phyloP scores from a whole-genome alignment of 2,329 filamentous ascomycete genomes.

The Phialocephala sp. region DNA sequence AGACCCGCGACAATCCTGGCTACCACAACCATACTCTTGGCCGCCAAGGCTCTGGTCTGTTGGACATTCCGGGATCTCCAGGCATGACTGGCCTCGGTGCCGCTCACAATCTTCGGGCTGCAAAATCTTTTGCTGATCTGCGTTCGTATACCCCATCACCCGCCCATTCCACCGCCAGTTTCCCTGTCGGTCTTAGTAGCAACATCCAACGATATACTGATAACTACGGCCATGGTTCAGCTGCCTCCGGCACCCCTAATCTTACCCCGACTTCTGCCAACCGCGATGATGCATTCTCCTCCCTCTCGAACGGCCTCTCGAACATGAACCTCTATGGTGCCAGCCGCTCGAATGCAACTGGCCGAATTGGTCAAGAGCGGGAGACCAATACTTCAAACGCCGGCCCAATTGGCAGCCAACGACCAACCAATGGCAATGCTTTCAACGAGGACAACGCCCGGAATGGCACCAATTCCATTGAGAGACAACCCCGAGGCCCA shows the following conservation, averaged over 20 bases:
- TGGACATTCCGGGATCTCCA: conserved; percentile 85
- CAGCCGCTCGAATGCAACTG: conserved; percentile 38
- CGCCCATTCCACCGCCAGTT: conserved; percentile 86
- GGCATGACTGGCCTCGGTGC: conserved; percentile 66
- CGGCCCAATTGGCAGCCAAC: conserved; percentile 70
- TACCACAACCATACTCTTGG: conserved; percentile 78
- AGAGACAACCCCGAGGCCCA: conserved; percentile 68
- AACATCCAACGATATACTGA: conserved; percentile 65
- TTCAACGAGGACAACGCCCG: conserved; percentile 37
- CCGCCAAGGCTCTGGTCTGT: conserved; percentile 79
- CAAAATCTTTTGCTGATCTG: conserved; percentile 95
- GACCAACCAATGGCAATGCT: conserved; percentile 51
- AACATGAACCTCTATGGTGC: conserved; percentile 59
- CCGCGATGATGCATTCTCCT: conserved; percentile 37
- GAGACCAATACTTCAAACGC: conserved; percentile 47
- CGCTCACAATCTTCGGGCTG: conserved; percentile 82
- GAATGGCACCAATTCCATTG: conserved; percentile 46
- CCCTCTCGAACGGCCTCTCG: conserved; percentile 56
- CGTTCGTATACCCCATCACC: conserved; percentile 95
- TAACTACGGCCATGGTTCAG: conserved; percentile 59
- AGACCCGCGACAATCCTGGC: conserved; percentile 66
- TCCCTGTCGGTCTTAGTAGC: conserved; percentile 70
- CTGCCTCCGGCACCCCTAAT: conserved; percentile 68
- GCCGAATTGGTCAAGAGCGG: conserved; percentile 57
- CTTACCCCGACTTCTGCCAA: conserved; percentile 75